phyloP scores from a whole-genome alignment of 345 rosid species.

The Rhodamnia argentea region DNA sequence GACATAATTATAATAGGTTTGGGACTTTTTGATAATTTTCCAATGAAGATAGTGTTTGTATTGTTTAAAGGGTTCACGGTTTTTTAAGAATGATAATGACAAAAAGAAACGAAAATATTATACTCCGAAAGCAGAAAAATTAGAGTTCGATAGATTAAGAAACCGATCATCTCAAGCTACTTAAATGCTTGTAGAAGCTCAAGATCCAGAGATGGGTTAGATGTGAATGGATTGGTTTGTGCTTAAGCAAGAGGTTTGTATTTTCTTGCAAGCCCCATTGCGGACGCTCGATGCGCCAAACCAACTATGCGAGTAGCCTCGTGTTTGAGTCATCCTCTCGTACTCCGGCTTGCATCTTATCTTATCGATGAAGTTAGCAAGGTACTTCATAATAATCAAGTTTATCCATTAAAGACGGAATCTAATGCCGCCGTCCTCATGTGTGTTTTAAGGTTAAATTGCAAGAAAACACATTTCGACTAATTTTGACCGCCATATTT shows the following conservation, averaged over 20 bases:
- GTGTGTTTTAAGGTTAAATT: background rate
- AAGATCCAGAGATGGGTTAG: background rate
- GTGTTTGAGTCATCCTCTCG: background rate
- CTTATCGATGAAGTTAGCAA: background rate
- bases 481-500: background rate
- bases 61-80: background rate
- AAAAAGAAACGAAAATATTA: background rate
- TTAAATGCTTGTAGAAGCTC: background rate
- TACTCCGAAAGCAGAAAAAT: background rate
- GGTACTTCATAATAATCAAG: background rate
- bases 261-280: background rate
- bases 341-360: background rate
- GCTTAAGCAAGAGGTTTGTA: background rate
- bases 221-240: background rate
- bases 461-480: background rate
- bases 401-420: background rate
- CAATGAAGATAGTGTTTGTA: background rate
- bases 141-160: background rate
- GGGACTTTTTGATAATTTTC: too few species aligned
- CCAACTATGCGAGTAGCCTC: background rate
- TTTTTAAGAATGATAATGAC: background rate
- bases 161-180: background rate
- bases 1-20: too few species aligned
- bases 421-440: background rate
- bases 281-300: background rate